Percentiles rank a stretch among this genome's conserved stretches.
Evolutionary conservation across 108 stramenopile genomes (phyloP).

Genomic region (Pseudonitzschia pungens): DNA sequence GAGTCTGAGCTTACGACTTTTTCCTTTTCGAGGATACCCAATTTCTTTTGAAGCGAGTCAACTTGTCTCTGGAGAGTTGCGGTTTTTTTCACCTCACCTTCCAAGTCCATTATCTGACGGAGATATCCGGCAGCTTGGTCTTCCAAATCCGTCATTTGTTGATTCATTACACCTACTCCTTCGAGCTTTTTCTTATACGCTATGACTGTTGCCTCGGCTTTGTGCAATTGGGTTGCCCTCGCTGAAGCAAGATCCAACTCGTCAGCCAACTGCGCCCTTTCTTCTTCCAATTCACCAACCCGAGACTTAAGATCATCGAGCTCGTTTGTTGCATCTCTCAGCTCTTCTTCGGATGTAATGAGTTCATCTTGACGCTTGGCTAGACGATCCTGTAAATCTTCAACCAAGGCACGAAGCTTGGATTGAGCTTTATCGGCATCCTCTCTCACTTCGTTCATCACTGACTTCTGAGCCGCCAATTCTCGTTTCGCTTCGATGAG

Average conservation of each 20-base stretch:
- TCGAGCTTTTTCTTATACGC: conserved; percentile 83
- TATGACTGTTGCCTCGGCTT: conserved; percentile 75
- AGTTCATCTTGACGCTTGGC: conserved; percentile 70
- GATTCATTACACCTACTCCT: conserved; percentile 65
- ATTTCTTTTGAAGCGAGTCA: conserved; percentile 51
- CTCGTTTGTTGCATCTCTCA: conserved; percentile 49
- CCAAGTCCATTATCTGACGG: conserved; percentile 80
- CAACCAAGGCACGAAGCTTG: conserved; percentile 72
- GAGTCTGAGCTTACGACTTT: conserved; percentile 38
- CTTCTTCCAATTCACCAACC: conserved; percentile 63
- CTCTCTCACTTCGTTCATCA: conserved; percentile 48
- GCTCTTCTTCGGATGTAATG: conserved; percentile 57
- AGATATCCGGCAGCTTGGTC: conserved; percentile 77
- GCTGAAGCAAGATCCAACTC: conserved; percentile 82
- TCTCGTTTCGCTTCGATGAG: conserved; percentile 69
- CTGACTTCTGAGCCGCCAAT: conserved; percentile 60
- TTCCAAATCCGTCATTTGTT: conserved; percentile 79
- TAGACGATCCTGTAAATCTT: conserved; percentile 81
- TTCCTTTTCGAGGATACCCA: conserved; percentile 46
- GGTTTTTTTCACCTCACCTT: conserved; percentile 73
- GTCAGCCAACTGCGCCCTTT: conserved; percentile 77
- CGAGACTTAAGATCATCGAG: conserved; percentile 67
- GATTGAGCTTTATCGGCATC: conserved; percentile 68
- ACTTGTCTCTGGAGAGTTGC: conserved; percentile 57
- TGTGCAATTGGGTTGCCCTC: conserved; percentile 75